These are phyloP conservation scores for Gamsiella multidivaricata DNA, from an alignment of 192 early-diverging fungal species.

Conservation along the genomic window DNA sequence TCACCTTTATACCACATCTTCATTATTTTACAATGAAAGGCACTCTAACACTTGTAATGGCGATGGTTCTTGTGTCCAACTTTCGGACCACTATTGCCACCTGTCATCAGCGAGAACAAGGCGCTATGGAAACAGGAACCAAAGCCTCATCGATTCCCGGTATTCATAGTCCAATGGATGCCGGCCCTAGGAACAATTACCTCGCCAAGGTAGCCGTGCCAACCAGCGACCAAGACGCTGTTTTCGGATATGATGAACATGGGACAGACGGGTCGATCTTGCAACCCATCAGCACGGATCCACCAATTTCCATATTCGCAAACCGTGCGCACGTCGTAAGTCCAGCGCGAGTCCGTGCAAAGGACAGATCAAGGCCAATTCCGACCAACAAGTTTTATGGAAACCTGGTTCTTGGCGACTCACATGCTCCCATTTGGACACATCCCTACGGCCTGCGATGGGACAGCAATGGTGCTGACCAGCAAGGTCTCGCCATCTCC, in stretches of 20 bases:
- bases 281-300: constrained; percentile 12
- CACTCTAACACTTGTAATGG: background rate
- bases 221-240: background rate
- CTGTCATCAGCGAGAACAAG: background rate
- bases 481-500: constrained; percentile 36
- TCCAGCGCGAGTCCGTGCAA: constrained; percentile 10
- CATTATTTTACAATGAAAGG: constrained; percentile 13
- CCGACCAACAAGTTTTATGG: constrained; percentile 56
- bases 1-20: no score
- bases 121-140: background rate
- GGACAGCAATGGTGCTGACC: constrained; percentile 22
- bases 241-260: background rate
- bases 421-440: constrained; percentile 46
- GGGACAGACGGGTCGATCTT: constrained; percentile 13
- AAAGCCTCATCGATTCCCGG: background rate
- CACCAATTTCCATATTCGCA: constrained; percentile 9
- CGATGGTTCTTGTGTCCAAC: constrained; percentile 1
- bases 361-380: constrained; percentile 6
- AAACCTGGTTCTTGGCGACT: constrained; percentile 29
- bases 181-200: background rate
- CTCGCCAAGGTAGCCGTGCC: background rate
- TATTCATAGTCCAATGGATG: background rate
- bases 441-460: constrained; percentile 52
- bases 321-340: constrained; percentile 6
- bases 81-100: background rate